phyloP scores from a whole-genome alignment of 345 rosid genomes.

The Raphanus sativus region DNA sequence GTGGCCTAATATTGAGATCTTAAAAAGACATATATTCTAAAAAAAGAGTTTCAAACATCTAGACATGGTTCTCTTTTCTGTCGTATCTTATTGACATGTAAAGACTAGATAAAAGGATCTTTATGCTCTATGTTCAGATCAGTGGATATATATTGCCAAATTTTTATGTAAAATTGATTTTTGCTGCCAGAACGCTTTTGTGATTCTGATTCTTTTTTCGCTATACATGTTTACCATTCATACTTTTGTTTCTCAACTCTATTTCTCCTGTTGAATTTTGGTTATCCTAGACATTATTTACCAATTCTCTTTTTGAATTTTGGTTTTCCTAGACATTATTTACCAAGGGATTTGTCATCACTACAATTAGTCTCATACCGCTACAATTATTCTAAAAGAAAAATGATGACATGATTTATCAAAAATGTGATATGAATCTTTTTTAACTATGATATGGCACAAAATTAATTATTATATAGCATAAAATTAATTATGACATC shows the following conservation, averaged over 20 bases:
- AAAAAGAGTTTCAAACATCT: constrained; percentile 22
- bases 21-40: neutral
- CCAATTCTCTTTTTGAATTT: too few relatives aligned
- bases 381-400: too few relatives aligned
- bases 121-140: constrained; percentile 26
- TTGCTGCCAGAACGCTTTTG: neutral
- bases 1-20: constrained; percentile 51
- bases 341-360: too few relatives aligned
- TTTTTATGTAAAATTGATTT: constrained; percentile 7
- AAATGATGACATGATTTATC: too few relatives aligned
- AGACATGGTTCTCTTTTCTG: constrained; percentile 4
- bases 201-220: neutral
- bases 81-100: constrained; percentile 36
- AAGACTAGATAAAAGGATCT: constrained; percentile 15
- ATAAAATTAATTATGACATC: too few relatives aligned
- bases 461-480: too few relatives aligned
- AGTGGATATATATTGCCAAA: constrained; percentile 25
- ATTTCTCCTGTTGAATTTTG: neutral
- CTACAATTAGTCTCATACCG: too few relatives aligned
- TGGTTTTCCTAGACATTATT: too few relatives aligned
- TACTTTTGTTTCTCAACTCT: neutral
- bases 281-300: too few relatives aligned
- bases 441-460: too few relatives aligned
- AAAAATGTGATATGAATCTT: too few relatives aligned
- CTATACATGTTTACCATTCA: neutral